Evolutionary conservation across 75 land plant genomes (phyloP).

Genomic region (Sequoia sempervirens): DNA sequence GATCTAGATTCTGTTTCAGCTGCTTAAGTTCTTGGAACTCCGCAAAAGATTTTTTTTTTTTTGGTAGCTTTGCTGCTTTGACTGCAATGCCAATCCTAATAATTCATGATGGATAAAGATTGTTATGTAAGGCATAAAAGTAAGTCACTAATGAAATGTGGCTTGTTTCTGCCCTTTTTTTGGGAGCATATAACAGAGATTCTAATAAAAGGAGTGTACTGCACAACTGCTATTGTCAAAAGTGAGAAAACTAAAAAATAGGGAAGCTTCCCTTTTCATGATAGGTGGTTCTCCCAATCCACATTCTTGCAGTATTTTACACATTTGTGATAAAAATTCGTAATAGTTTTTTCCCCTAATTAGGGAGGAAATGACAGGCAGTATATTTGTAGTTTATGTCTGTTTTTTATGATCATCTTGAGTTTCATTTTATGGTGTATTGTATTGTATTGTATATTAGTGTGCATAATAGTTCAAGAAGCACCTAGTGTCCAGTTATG

Average conservation of each 20-base stretch:
- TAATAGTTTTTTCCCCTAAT: background rate
- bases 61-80: no score
- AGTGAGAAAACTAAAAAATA: background rate
- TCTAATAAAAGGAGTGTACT: background rate
- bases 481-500: background rate
- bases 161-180: background rate
- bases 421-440: background rate
- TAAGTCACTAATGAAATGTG: background rate
- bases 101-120: background rate
- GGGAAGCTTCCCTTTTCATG: background rate
- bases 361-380: background rate
- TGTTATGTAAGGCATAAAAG: background rate
- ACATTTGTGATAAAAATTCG: background rate
- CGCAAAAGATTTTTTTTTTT: no score
- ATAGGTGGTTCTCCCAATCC: background rate
- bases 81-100: background rate
- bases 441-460: background rate
- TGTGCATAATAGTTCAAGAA: background rate
- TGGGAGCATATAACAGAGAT: background rate
- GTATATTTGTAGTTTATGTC: background rate
- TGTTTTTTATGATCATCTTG: background rate
- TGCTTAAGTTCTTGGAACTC: no score
- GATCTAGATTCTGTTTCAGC: no score
- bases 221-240: background rate
- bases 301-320: background rate